phyloP scores from a whole-genome alignment of 148 eudicot species.

The Chenopodium berlandieri region DNA sequence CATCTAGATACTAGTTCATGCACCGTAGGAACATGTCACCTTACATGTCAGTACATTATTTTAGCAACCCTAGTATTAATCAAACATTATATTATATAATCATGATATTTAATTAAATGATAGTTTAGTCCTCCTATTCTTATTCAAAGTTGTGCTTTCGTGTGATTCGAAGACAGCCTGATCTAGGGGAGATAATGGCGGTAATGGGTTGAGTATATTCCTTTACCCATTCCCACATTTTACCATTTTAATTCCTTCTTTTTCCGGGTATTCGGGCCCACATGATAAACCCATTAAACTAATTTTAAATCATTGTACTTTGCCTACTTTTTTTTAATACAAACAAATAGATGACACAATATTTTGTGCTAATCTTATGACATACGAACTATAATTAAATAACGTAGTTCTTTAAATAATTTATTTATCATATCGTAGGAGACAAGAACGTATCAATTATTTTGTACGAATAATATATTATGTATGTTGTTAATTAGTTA shows the following conservation, averaged over 20 bases:
- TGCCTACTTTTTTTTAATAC: background rate
- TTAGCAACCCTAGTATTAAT: background rate
- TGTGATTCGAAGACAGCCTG: constrained; percentile 19
- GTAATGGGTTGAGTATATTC: constrained; percentile 20
- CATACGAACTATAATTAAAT: background rate
- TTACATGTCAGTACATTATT: constrained; percentile 7
- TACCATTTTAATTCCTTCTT: background rate
- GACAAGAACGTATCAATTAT: background rate
- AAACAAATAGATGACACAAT: constrained; percentile 8
- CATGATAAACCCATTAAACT: background rate
- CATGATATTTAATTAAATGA: no score
- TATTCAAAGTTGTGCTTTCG: background rate
- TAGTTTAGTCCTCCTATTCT: no score
- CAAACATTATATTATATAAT: background rate
- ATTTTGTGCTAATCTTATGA: constrained; percentile 15
- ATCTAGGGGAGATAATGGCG: constrained; percentile 23
- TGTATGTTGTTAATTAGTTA: background rate
- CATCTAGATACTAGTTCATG: background rate
- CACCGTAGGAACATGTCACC: constrained; percentile 7
- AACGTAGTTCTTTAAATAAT: background rate
- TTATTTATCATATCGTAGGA: background rate
- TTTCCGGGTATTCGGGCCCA: background rate
- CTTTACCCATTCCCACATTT: constrained; percentile 1
- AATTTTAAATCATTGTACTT: background rate
- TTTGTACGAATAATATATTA: background rate